Conservation (phyloP, 1,284 basidiomycete genomes). For the Austropuccinia psidii region DNA sequence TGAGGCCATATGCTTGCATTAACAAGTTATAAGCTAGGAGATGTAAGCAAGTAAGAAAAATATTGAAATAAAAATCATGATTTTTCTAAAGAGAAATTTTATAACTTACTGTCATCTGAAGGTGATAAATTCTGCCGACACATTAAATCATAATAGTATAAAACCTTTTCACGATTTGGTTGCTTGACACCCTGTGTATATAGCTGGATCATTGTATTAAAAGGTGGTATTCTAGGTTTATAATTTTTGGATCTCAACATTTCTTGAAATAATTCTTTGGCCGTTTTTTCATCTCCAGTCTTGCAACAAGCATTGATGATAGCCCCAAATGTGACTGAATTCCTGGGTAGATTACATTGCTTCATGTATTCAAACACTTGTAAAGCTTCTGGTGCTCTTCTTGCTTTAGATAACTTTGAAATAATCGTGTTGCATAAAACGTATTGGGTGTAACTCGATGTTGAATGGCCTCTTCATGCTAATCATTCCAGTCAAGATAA, state of each 20-base stretch:
- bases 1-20: constrained; percentile 78
- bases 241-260: constrained; percentile 71
- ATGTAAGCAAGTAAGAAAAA: neutral
- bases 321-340: constrained; percentile 88
- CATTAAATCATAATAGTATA: constrained; percentile 71
- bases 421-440: constrained; percentile 94
- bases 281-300: constrained; percentile 77
- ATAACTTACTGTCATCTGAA: constrained; percentile 83
- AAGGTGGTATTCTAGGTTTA: constrained; percentile 81
- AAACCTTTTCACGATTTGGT: constrained; percentile 68
- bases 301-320: constrained; percentile 84
- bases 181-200: constrained; percentile 67
- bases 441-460: constrained; percentile 67
- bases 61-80: too few species aligned
- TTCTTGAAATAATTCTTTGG: constrained; percentile 64
- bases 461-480: constrained; percentile 70
- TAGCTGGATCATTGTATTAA: constrained; percentile 98
- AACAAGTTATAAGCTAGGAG: constrained; percentile 55
- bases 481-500: constrained; percentile 49
- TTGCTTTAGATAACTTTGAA: constrained; percentile 81
- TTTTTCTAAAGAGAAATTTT: neutral
- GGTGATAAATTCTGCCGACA: constrained; percentile 60
- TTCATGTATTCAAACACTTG: constrained; percentile 75
- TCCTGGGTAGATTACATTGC: constrained; percentile 57
- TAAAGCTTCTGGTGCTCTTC: constrained; percentile 79